These are phyloP conservation scores for Vicia faba DNA, from an alignment of 306 rosid genomes.

Conservation along the genomic window DNA sequence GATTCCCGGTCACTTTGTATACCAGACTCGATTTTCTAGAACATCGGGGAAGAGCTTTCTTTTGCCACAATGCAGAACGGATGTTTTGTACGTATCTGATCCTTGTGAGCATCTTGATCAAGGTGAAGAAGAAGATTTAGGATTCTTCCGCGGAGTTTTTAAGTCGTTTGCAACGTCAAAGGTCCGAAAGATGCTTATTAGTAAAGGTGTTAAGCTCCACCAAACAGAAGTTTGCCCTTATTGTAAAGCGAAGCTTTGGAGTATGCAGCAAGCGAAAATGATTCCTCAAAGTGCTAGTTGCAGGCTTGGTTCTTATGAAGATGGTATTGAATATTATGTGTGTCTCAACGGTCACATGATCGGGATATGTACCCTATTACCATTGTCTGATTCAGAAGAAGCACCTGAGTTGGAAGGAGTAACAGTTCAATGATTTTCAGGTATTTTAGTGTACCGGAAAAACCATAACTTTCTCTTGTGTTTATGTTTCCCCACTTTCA, in stretches of 20 bases:
- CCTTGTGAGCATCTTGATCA: conserved; percentile 97
- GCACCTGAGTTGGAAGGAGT: conserved; percentile 64
- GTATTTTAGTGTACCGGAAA: conserved; percentile 42
- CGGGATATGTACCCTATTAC: conserved; percentile 83
- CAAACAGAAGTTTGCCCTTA: conserved; percentile 92
- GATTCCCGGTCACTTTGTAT: conserved; percentile 88
- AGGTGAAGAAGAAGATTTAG: conserved; percentile 93
- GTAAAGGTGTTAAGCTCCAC: conserved; percentile 73
- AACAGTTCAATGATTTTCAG: conserved; percentile 43
- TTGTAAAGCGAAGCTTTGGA: conserved; percentile 95
- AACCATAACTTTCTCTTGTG: background rate
- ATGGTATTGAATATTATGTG: conserved; percentile 80
- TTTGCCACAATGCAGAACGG: conserved; percentile 86
- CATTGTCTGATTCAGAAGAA: conserved; percentile 90
- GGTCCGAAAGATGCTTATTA: conserved; percentile 77
- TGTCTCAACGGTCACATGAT: conserved; percentile 95
- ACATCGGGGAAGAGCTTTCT: conserved; percentile 97
- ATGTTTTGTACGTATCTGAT: conserved; percentile 85
- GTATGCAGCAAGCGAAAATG: conserved; percentile 92
- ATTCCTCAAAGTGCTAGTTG: conserved; percentile 90
- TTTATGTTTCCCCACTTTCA: background rate
- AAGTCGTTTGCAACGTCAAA: conserved; percentile 82
- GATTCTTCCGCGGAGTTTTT: conserved; percentile 90
- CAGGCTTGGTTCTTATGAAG: conserved; percentile 84
- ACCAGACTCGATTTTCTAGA: conserved; percentile 81